These are phyloP conservation scores for Penicillium digitatum DNA, from an alignment of 2,329 filamentous ascomycete genomes.

Conservation along the genomic window DNA sequence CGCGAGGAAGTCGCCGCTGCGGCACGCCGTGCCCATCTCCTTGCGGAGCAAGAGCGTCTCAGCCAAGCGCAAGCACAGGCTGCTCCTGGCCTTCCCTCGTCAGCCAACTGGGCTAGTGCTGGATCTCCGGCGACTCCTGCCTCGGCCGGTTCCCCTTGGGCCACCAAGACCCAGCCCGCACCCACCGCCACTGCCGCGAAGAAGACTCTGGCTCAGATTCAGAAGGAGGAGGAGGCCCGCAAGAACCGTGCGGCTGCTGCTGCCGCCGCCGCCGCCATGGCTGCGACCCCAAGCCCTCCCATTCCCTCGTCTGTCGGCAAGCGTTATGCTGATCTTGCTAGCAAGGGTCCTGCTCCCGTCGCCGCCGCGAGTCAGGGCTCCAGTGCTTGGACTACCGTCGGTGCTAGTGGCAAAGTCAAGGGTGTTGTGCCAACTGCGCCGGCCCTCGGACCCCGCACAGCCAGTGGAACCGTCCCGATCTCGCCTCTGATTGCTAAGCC, in stretches of 20 bases:
- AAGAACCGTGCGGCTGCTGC: slow-evolving; percentile 68
- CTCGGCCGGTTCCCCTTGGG: slow-evolving; percentile 48
- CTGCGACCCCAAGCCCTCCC: slow-evolving; percentile 43
- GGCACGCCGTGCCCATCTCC: slow-evolving; percentile 62
- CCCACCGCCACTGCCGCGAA: slow-evolving; percentile 52
- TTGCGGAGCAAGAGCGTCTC: slow-evolving; percentile 74
- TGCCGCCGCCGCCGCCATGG: slow-evolving; percentile 41
- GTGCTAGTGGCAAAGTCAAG: slow-evolving; percentile 89
- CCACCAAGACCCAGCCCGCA: slow-evolving; percentile 46
- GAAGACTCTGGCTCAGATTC: slow-evolving; percentile 93
- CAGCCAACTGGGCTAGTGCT: slow-evolving; percentile 80
- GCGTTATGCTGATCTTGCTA: slow-evolving; percentile 89
- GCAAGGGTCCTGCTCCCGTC: slow-evolving; percentile 60
- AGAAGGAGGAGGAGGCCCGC: slow-evolving; percentile 87
- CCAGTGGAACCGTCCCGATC: slow-evolving; percentile 42
- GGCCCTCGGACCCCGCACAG: slow-evolving; percentile 46
- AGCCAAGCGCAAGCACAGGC: slow-evolving; percentile 60
- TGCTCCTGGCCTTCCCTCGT: slow-evolving; percentile 74
- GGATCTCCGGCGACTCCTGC: slow-evolving; percentile 65
- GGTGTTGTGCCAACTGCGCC: slow-evolving; percentile 57
- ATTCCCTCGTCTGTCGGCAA: slow-evolving; percentile 59
- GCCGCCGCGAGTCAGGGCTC: slow-evolving; percentile 43
- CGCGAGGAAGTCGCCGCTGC: slow-evolving; percentile 76
- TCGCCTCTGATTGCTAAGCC: slow-evolving; percentile 47
- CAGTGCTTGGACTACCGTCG: slow-evolving; percentile 88